These are phyloP conservation scores for Candida maris DNA, from an alignment of 805 yeast species.

Conservation along the genomic window DNA sequence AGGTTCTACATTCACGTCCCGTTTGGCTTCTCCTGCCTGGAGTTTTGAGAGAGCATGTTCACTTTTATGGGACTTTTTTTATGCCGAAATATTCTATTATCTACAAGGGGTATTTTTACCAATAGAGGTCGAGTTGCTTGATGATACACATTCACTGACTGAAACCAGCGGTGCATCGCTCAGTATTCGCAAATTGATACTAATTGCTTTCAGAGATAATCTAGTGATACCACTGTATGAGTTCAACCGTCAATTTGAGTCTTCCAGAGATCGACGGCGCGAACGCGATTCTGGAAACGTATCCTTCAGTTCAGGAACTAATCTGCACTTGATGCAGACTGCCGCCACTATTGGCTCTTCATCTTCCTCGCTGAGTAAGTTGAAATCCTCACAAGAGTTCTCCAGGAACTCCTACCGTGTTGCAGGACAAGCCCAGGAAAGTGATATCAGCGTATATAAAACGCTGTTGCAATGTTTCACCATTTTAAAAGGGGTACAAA, in stretches of 20 bases:
- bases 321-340: conserved; percentile 1
- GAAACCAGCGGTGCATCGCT: conserved; percentile 12
- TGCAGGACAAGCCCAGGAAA: conserved; percentile 5
- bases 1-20: conserved; percentile 9
- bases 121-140: conserved; percentile 39
- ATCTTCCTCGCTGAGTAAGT: conserved; percentile 5
- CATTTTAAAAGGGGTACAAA: conserved; percentile 48
- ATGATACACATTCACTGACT: conserved; percentile 1
- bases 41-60: conserved; percentile 36
- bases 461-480: conserved; percentile 59
- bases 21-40: conserved; percentile 6
- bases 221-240: conserved; percentile 53
- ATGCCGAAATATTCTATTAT: conserved; percentile 51
- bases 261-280: conserved; percentile 20
- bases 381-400: conserved; percentile 1
- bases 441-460: conserved; percentile 12
- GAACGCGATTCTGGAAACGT: conserved; percentile 11
- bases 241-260: conserved; percentile 31
- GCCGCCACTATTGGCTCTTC: conserved; percentile 6
- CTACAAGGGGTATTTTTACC: conserved; percentile 62
- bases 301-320: conserved; percentile 6
- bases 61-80: conserved; percentile 55
- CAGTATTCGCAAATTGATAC: conserved; percentile 35
- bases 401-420: conserved; percentile 1
- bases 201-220: conserved; percentile 49